Evolutionary conservation across 495 filamentous ascomycete genomes (phyloP), one percentile per base, ranked within the genome.

Genomic region (Parachaetomium inaequale): DNA sequence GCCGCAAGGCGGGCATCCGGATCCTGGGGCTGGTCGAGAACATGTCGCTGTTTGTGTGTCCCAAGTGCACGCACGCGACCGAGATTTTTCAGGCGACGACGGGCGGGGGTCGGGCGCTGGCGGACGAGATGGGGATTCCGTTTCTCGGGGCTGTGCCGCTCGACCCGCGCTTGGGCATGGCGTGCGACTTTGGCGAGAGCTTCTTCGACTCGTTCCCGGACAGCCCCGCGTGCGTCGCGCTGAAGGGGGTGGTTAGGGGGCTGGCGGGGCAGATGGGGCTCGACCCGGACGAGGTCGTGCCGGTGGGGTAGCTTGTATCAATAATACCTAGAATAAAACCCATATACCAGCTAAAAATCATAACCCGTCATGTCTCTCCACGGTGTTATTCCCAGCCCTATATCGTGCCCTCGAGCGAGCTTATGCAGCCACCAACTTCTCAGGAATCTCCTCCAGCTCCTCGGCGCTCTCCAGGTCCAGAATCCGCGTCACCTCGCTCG

Each of bases 31-130:
- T 98, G 15, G 95, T 97, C 42, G 94, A 98, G 80, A 98, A 98
- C 72, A 98, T 98, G 94, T 88, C 85, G 53, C 91, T 92, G 11
- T 98, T 96, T 74, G 92, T 98, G 42, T 98, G 94, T 72, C 91
- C 90, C 4, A 91, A 88, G 42, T 98, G 94, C 73, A 87, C 81
- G 38, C 84, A 90, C 61, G 81, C 86, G 71, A 89, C 82, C 55
- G 84, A 96, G 70, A 95, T 98, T 36, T 98, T 98, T 75, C 83
- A 85, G 61, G 90, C 93, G 6, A 95, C 91, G 21, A 98, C 95
- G 1, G 94, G 94, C 11, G 95, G 94, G 6, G 94, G 88, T 11
- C 79, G 81, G 60, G 84, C 80, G 40, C 72, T 98, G 61, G 93
- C 93, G 3, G 81, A 86, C 75, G 92, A 96, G 71, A 91, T 89